Base-by-base conservation (phyloP, 129 eudicot genomes). In the Pulicaria dysenterica region DNA sequence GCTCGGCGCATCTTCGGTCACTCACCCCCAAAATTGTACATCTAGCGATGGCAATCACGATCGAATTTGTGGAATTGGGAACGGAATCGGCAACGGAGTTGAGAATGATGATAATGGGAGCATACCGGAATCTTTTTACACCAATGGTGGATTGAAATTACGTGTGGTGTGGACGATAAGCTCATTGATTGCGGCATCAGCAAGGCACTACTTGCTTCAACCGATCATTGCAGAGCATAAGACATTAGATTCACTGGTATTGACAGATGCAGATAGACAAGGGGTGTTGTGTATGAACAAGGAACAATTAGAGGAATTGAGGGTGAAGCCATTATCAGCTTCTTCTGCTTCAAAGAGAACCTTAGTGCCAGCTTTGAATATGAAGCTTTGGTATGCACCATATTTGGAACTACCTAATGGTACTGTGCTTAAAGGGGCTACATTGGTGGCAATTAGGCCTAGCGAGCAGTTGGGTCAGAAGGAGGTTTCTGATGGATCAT, bases 321-420 rank as follows among this genome's bases (percentile, higher is more conserved):
- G 99, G 74, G 96, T 95, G 87, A 95, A 90, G 91, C 97, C 97
- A 2, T 70, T 95, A 36, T 90, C 99, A 16, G 97, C 97, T 12
- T 88, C 96, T 8, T 83, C 87, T 3, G 97, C 97, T 8, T 86
- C 96, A 0, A 90, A 90, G 85, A 83, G 97, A 50, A 95, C 96
- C 2, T 74, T 88, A 3, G 96, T 95, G 7, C 99, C 97, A 0
- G 99, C 96, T 34, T 70, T 95, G 84, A 95, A 95, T 69, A 86
- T 95, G 97, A 81, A 91, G 87, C 72, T 95, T 53, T 95, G 99
- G 99, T 95, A 95, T 72, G 99, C 97, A 0, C 93, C 99, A 2
- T 87, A 81, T 31, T 64, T 95, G 72, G 97, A 90, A 8, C 66
- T 95, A 64, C 96, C 94, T 2, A 80, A 85, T 70, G 99, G 99